Percentiles rank a stretch among this genome's conserved stretches.
These are phyloP conservation scores for Trichopus zeylanicus DNA, from an alignment of 116 monocot species.

Conservation along the genomic window DNA sequence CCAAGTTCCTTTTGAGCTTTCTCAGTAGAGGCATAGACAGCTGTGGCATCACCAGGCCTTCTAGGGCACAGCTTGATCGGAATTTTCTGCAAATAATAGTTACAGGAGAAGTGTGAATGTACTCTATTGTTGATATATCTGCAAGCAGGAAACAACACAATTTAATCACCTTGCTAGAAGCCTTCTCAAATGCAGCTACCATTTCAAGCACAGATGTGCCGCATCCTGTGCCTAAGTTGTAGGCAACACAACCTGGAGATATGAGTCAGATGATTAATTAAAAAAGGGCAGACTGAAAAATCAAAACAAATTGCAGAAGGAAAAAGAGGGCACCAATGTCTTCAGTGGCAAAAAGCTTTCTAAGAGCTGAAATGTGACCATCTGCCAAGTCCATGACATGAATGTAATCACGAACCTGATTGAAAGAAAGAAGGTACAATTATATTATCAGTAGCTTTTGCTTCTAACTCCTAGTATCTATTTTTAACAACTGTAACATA, in stretches of 20 bases:
- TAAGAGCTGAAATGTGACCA: slow-evolving; percentile 64
- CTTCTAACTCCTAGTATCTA: too few relatives aligned
- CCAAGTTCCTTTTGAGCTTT: slow-evolving; percentile 48
- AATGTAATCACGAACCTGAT: slow-evolving; percentile 72
- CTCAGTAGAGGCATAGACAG: slow-evolving; percentile 50
- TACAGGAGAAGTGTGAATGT: neutral
- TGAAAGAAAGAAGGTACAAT: too few relatives aligned
- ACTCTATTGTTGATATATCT: too few relatives aligned
- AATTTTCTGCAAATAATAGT: slow-evolving; percentile 30
- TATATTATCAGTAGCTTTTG: too few relatives aligned
- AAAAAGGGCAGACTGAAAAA: neutral
- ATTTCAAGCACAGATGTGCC: slow-evolving; percentile 81
- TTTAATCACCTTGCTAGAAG: slow-evolving; percentile 64
- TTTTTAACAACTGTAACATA: too few relatives aligned
- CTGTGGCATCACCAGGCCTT: slow-evolving; percentile 56
- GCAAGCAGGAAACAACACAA: too few relatives aligned
- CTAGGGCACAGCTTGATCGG: slow-evolving; percentile 50
- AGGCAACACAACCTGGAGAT: slow-evolving; percentile 61
- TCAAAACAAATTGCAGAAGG: too few relatives aligned
- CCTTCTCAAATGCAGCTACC: slow-evolving; percentile 79
- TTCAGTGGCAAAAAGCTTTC: slow-evolving; percentile 48
- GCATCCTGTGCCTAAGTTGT: slow-evolving; percentile 67
- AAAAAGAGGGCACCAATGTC: slow-evolving; percentile 33
- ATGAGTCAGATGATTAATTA: neutral
- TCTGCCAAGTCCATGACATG: slow-evolving; percentile 80